Percentiles rank a stretch among this genome's conserved stretches.
Evolutionary conservation across 176 grass and related monocot genomes (phyloP).

Genomic region (Chrysopogon serrulatus): DNA sequence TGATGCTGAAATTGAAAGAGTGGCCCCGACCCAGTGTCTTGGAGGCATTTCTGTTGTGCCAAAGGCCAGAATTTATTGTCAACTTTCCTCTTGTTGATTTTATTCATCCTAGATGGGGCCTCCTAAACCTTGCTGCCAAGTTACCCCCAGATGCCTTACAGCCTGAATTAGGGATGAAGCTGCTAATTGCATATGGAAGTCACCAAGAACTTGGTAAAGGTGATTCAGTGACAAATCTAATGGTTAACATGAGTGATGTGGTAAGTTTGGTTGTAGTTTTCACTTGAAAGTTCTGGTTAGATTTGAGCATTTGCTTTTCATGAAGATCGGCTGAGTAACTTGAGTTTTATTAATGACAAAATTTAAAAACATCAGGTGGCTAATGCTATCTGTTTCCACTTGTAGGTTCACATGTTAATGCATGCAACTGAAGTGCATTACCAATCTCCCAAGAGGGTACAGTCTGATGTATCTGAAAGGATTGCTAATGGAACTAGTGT

Average conservation of each 20-base stretch:
- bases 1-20: constrained; percentile 84
- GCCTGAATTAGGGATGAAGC: constrained; percentile 70
- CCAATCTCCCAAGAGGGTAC: constrained; percentile 1
- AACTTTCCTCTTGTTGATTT: constrained; percentile 98
- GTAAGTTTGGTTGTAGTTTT: constrained; percentile 53
- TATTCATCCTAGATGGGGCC: constrained; percentile 91
- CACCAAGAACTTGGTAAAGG: constrained; percentile 39
- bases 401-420: constrained; percentile 96
- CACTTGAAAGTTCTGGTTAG: not conserved
- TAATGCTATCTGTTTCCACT: constrained; percentile 16
- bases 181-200: constrained; percentile 71
- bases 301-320: constrained; percentile 13
- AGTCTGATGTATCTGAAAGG: constrained; percentile 26
- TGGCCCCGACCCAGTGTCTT: constrained; percentile 67
- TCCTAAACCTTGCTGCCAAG: constrained; percentile 88
- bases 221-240: constrained; percentile 71
- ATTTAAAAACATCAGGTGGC: not conserved
- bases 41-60: constrained; percentile 84
- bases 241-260: constrained; percentile 86
- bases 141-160: constrained; percentile 67
- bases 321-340: not conserved
- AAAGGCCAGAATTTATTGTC: constrained; percentile 89
- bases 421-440: constrained; percentile 60
- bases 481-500: constrained; percentile 30
- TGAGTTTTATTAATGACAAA: constrained; percentile 2